A percentile compares a stretch with the other conserved stretches of the same genome.
Evolutionary conservation across 2,329 filamentous ascomycete genomes (phyloP).

Genomic region (Botrytis tulipae): DNA sequence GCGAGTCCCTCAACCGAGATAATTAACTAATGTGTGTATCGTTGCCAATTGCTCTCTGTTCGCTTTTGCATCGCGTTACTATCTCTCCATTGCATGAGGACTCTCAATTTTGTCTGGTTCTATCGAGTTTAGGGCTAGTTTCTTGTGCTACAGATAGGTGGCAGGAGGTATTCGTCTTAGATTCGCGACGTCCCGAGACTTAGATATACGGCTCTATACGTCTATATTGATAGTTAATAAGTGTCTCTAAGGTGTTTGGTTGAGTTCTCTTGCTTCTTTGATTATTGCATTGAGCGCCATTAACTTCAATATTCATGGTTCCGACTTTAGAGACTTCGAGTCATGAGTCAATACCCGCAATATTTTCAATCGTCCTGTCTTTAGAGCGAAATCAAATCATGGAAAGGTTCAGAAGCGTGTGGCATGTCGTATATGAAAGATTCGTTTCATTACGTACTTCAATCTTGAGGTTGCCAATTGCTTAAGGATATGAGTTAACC

Average conservation of each 20-base stretch:
- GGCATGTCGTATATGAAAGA: accelerated
- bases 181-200: neutral
- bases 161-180: neutral
- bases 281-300: accelerated
- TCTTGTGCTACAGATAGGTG: neutral
- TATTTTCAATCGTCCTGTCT: neutral
- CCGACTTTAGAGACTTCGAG: neutral
- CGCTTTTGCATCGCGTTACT: accelerated
- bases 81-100: neutral
- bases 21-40: accelerated
- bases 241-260: neutral
- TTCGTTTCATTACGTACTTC: accelerated
- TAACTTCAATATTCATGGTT: neutral
- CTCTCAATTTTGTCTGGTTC: neutral
- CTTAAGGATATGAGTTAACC: accelerated
- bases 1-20: neutral
- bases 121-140: neutral
- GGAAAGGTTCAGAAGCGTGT: too few relatives aligned
- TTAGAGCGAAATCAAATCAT: accelerated
- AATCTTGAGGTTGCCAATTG: too few relatives aligned
- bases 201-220: neutral
- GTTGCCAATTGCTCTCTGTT: accelerated
- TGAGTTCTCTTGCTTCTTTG: neutral
- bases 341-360: neutral
- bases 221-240: too few relatives aligned